These are phyloP conservation scores for Trichoderma gracile DNA, from an alignment of 2,329 filamentous ascomycete species.

Conservation along the genomic window DNA sequence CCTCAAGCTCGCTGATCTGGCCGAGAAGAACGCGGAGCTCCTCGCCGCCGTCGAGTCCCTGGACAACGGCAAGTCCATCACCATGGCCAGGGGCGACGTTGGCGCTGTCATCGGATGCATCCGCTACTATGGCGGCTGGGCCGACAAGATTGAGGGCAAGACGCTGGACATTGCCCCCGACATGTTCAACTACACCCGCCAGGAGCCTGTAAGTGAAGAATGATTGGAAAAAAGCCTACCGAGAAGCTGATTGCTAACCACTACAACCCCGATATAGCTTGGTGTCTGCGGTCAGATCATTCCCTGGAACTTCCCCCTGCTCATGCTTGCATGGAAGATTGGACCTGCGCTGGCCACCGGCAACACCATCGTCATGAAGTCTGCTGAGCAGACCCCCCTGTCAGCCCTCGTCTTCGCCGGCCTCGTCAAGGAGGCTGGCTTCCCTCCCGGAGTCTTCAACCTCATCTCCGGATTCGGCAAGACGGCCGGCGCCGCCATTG, in stretches of 20 bases:
- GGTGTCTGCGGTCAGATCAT: conserved; percentile 87
- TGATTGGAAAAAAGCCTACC: neutral
- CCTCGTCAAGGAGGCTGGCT: conserved; percentile 67
- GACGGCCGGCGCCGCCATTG: conserved; percentile 73
- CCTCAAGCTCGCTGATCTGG: conserved; percentile 74
- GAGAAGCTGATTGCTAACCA: neutral
- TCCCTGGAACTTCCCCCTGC: conserved; percentile 83
- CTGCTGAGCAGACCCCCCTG: conserved; percentile 45
- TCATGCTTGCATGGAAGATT: conserved; percentile 84
- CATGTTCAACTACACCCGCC: conserved; percentile 78
- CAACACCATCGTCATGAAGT: conserved; percentile 73
- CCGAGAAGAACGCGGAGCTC: conserved; percentile 74
- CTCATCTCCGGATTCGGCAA: conserved; percentile 77
- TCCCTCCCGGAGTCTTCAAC: conserved; percentile 77
- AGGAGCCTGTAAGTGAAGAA: conserved; percentile 63
- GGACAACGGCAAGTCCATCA: conserved; percentile 83
- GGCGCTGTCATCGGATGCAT: conserved; percentile 66
- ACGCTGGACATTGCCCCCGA: conserved; percentile 76
- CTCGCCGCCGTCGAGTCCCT: conserved; percentile 82
- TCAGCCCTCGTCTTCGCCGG: conserved; percentile 25
- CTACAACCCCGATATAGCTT: conserved; percentile 40
- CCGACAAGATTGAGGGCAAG: conserved; percentile 89
- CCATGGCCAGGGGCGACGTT: conserved; percentile 75
- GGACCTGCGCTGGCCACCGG: conserved; percentile 71
- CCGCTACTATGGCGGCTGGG: conserved; percentile 78